A percentile compares a stretch with the other conserved stretches of the same genome.
phyloP scores from a whole-genome alignment of 2,329 filamentous ascomycete species.

The Aspergillus terreus region DNA sequence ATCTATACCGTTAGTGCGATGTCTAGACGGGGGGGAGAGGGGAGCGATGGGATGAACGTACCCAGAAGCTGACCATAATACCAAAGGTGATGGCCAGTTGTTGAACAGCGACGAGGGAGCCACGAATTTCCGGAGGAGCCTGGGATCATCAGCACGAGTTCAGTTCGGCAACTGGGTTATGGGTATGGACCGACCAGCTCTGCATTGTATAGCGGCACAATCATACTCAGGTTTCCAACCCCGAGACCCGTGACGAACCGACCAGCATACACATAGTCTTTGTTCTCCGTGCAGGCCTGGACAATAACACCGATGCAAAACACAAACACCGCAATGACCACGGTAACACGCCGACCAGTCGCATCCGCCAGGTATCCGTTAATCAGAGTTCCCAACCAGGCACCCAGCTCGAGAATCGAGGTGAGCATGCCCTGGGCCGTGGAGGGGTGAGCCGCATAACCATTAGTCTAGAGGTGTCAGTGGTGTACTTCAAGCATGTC shows the following conservation, averaged over 20 bases:
- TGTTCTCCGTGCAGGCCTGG: slow-evolving; percentile 30
- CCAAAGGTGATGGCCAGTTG: slow-evolving; percentile 44
- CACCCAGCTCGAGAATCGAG: slow-evolving; percentile 41
- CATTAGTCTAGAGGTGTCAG: slow-evolving; percentile 18
- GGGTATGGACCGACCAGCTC: slow-evolving; percentile 22
- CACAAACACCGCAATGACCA: slow-evolving; percentile 30
- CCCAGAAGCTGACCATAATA: slow-evolving; percentile 43
- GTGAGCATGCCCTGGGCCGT: slow-evolving; percentile 31
- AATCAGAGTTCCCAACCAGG: slow-evolving; percentile 35
- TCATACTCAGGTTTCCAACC: slow-evolving; percentile 40
- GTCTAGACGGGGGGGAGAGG: too few relatives aligned
- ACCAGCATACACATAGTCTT: slow-evolving; percentile 34
- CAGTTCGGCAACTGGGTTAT: not conserved
- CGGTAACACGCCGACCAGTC: slow-evolving; percentile 31
- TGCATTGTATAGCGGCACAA: slow-evolving; percentile 40
- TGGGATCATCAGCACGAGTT: slow-evolving; percentile 7
- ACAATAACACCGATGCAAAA: slow-evolving; percentile 38
- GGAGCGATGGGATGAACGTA: slow-evolving; percentile 12
- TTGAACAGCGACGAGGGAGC: slow-evolving; percentile 40
- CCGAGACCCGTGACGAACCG: slow-evolving; percentile 42
- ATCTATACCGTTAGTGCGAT: slow-evolving; percentile 24
- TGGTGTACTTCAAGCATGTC: not conserved
- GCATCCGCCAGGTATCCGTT: slow-evolving; percentile 38
- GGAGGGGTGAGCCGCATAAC: slow-evolving; percentile 23
- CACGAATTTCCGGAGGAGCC: slow-evolving; percentile 41